These are phyloP conservation scores for Ambrosia hybrid DNA, from an alignment of 140 eudicot species.

Conservation along the genomic window DNA sequence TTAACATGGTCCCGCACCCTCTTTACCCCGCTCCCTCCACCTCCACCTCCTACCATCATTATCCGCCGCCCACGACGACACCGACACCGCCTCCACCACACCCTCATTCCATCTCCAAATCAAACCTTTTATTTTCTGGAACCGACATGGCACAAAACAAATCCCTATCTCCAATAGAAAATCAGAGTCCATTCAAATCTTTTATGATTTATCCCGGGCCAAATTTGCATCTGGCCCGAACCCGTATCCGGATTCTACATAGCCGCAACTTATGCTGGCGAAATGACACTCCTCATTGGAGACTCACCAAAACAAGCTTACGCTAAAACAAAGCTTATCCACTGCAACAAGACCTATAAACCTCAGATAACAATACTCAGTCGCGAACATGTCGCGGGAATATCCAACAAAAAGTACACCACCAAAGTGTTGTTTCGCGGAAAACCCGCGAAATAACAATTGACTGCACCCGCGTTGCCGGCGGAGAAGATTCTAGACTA, in stretches of 20 bases:
- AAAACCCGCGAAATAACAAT: constrained; percentile 40
- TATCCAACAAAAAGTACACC: constrained; percentile 38
- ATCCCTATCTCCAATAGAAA: constrained; percentile 25
- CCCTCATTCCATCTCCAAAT: constrained; percentile 57
- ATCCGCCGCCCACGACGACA: constrained; percentile 20
- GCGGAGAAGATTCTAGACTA: constrained; percentile 47
- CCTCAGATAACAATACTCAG: constrained; percentile 42
- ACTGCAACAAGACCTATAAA: neutral
- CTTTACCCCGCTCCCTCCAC: constrained; percentile 56
- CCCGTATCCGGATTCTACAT: constrained; percentile 72
- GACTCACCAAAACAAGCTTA: constrained; percentile 51
- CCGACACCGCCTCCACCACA: constrained; percentile 17
- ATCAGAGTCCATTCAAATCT: constrained; percentile 24
- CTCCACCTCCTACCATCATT: constrained; percentile 54
- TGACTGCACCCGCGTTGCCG: constrained; percentile 41
- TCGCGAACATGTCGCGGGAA: constrained; percentile 62
- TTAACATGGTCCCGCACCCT: constrained; percentile 71
- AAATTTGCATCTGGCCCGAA: constrained; percentile 64
- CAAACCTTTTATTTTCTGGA: constrained; percentile 67
- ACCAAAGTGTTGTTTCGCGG: constrained; percentile 54
- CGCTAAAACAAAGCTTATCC: constrained; percentile 21
- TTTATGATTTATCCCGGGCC: constrained; percentile 63
- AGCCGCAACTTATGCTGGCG: constrained; percentile 45
- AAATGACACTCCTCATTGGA: constrained; percentile 55
- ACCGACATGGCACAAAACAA: constrained; percentile 54